phyloP scores from a whole-genome alignment of 2,329 filamentous ascomycete species.

The Arthrinium puccinioides region DNA sequence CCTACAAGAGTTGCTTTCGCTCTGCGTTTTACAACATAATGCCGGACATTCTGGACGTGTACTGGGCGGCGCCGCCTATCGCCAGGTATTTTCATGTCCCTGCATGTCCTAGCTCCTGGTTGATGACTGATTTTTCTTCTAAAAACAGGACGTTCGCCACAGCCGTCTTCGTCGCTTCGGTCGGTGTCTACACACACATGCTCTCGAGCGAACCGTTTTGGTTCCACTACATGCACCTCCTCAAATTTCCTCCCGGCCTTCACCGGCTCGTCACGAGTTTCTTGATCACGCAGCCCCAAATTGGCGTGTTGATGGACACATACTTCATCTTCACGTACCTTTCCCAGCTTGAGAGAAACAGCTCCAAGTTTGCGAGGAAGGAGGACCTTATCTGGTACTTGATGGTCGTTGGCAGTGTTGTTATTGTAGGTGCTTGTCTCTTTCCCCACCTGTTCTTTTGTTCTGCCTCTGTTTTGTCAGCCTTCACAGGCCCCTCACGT shows the following conservation, averaged over 20 bases:
- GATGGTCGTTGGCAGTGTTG: conserved; percentile 61
- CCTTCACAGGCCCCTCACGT: conserved; percentile 39
- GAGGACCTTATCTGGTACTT: conserved; percentile 80
- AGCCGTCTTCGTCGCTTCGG: conserved; percentile 54
- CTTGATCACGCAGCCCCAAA: conserved; percentile 29
- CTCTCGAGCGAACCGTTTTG: conserved; percentile 43
- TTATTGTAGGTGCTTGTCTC: conserved; percentile 61
- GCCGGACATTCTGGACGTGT: conserved; percentile 32
- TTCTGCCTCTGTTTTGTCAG: conserved; percentile 6
- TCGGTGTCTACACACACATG: conserved; percentile 51
- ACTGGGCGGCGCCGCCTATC: conserved; percentile 33
- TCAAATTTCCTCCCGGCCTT: conserved; percentile 43
- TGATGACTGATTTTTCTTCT: too few species aligned
- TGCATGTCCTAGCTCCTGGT: too few species aligned
- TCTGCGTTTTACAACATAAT: conserved; percentile 16
- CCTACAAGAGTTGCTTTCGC: not conserved
- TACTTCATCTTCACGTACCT: conserved; percentile 77
- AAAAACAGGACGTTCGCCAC: conserved; percentile 66
- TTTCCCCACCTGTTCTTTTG: conserved; percentile 10
- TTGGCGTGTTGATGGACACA: conserved; percentile 61
- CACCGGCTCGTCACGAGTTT: conserved; percentile 37
- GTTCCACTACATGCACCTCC: conserved; percentile 45
- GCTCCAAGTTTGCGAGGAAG: conserved; percentile 63
- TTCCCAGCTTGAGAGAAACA: conserved; percentile 64
- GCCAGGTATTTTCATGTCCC: conserved; percentile 33